Evolutionary conservation across 164 flowering plant genomes (phyloP).

Genomic region (Akebia trifoliata): DNA sequence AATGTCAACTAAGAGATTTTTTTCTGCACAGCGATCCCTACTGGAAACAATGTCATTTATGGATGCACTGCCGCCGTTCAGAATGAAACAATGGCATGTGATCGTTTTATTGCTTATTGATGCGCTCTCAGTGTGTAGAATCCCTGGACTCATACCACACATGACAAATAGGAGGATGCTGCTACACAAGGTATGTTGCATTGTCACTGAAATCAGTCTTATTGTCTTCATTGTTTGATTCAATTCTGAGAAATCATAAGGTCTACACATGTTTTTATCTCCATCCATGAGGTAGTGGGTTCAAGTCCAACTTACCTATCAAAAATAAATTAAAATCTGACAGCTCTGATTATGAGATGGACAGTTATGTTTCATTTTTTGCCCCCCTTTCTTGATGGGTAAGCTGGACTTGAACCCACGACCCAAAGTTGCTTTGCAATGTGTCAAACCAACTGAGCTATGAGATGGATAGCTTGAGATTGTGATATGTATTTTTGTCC

Average conservation of each 20-base stretch:
- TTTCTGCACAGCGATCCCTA: conserved; percentile 44
- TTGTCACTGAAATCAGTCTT: neutral
- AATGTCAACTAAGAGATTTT: neutral
- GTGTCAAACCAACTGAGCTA: too few relatives aligned
- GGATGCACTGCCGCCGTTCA: conserved; percentile 70
- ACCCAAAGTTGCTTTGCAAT: too few relatives aligned
- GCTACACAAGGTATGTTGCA: conserved; percentile 50
- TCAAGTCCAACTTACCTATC: too few relatives aligned
- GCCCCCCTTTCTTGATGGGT: too few relatives aligned
- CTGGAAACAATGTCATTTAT: conserved; percentile 76
- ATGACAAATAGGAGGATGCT: conserved; percentile 48
- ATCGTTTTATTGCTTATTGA: conserved; percentile 67
- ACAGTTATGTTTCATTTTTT: too few relatives aligned
- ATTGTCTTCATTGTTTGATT: neutral
- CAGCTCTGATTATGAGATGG: too few relatives aligned
- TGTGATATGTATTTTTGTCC: too few relatives aligned
- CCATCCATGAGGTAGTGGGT: neutral
- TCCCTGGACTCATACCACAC: conserved; percentile 54
- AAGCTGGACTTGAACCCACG: too few relatives aligned
- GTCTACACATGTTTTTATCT: neutral
- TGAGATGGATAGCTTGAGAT: too few relatives aligned
- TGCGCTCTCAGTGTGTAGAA: conserved; percentile 65
- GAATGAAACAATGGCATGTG: conserved; percentile 81
- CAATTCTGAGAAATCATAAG: neutral
- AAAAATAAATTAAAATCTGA: too few relatives aligned